Percentiles rank a stretch among this genome's conserved stretches.
phyloP scores from a whole-genome alignment of 1,284 basidiomycete genomes.

The Moesziomyces parantarcticus region DNA sequence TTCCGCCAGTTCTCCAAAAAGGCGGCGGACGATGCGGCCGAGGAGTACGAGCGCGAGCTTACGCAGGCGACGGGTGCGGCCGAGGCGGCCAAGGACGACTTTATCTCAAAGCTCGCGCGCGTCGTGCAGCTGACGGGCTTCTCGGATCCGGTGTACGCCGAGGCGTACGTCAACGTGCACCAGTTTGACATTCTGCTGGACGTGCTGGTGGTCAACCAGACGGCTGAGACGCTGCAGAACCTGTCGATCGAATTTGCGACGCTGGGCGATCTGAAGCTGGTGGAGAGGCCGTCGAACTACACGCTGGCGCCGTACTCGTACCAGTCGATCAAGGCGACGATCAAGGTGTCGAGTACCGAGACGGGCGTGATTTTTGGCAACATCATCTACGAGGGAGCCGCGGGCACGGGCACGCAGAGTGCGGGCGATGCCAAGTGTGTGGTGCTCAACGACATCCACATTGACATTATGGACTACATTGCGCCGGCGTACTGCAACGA shows the following conservation, averaged over 20 bases:
- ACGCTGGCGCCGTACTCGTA: constrained; percentile 96
- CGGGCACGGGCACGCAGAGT: constrained; percentile 52
- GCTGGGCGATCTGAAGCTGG: constrained; percentile 94
- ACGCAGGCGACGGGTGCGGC: constrained; percentile 87
- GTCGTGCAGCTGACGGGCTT: constrained; percentile 98
- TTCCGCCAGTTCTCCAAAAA: constrained; percentile 98
- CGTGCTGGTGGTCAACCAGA: constrained; percentile 97
- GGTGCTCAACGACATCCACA: constrained; percentile 95
- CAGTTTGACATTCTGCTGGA: constrained; percentile 96
- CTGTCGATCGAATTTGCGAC: constrained; percentile 98
- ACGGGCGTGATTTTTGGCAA: constrained; percentile 98
- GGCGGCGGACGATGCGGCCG: constrained; percentile 70
- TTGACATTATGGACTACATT: constrained; percentile 99
- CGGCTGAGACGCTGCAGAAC: constrained; percentile 92
- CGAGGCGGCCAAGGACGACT: constrained; percentile 85
- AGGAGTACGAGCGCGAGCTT: constrained; percentile 86
- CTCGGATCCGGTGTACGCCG: constrained; percentile 97
- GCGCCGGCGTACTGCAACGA: constrained; percentile 96
- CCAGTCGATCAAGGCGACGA: constrained; percentile 98
- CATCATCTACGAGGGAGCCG: constrained; percentile 84
- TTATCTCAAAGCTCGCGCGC: constrained; percentile 92
- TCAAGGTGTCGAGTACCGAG: constrained; percentile 87
- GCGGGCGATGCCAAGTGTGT: constrained; percentile 75
- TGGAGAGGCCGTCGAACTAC: constrained; percentile 91
- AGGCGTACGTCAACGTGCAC: constrained; percentile 97